Base-by-base conservation (phyloP, 805 yeast species). In the Tetrapisispora iriomotensis region DNA sequence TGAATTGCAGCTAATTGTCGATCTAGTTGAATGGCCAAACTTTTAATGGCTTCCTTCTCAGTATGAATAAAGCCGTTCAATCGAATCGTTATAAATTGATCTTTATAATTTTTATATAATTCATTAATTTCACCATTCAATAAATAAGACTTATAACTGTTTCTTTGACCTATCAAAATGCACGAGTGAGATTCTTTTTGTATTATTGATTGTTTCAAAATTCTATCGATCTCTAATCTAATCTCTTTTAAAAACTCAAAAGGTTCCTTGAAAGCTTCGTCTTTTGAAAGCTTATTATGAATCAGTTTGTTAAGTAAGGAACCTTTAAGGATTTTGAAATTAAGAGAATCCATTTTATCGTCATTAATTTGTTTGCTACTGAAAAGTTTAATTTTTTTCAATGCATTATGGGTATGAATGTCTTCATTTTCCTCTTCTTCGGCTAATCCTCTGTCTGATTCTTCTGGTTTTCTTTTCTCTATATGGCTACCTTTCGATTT, bases 21-120 rank as follows among this genome's bases (percentile, higher is more conserved):
- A 53, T 85, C 95, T 29, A 90, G 61, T 58, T 88, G 96, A 32
- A 80, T 67, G 0, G 95, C 95, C 41, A 92, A 82, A 47, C 85
- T 88, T 37, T 88, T 71, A 12, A 92, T 72, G 0, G 97, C 97
- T 36, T 72, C 63, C 34, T 69, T 72, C 53, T 90, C 97, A 47
- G 70, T 54, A 53, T 85, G 95, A 3, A 79, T 69, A 12, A 70
- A 60, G 0, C 96, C 96, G 43, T 80, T 77, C 22, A 90, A 62
- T 18, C 70, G 58, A 9, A 92, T 73, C 0, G 73, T 66, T 14
- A 88, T 66, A 52, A 77, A 85, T 36, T 75, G 74, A 25, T 74
- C 49, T 2, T 47, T 47, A 49, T 69, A 71, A 24, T 62, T 58
- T 13, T 45, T 27, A 4, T 60, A 46, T 22, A 86, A 57, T 12